Conservation (phyloP, 768 basidiomycete species). For the Trichaptum fuscoviolaceum region DNA sequence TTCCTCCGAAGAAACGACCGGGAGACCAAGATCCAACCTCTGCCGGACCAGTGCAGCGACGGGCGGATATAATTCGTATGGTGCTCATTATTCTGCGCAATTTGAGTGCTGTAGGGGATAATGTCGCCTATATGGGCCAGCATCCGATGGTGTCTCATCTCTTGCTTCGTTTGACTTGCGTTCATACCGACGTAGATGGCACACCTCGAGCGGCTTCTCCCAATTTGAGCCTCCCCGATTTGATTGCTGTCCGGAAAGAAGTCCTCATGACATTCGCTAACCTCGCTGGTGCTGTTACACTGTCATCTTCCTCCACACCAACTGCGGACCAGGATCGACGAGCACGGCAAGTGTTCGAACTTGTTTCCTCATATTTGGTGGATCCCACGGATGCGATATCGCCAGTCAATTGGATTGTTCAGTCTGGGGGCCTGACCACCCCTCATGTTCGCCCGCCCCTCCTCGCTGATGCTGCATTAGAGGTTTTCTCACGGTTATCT, state of each 20-base stretch:
- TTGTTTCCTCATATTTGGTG: constrained; percentile 70
- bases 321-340: constrained; percentile 38
- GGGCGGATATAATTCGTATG: constrained; percentile 62
- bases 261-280: constrained; percentile 63
- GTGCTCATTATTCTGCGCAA: constrained; percentile 83
- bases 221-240: constrained; percentile 63
- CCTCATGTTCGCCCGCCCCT: constrained; percentile 47
- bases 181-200: constrained; percentile 32
- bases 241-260: constrained; percentile 73
- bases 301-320: constrained; percentile 36
- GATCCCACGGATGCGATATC: constrained; percentile 63
- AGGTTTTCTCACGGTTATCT: constrained; percentile 75
- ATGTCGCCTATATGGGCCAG: constrained; percentile 57
- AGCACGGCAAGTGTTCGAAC: constrained; percentile 54
- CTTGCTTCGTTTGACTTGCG: constrained; percentile 61
- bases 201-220: constrained; percentile 41
- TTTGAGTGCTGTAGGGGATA: constrained; percentile 70
- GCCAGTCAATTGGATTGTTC: constrained; percentile 55
- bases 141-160: constrained; percentile 61
- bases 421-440: constrained; percentile 37
- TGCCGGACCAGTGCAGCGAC: constrained; percentile 57
- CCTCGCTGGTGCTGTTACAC: constrained; percentile 46
- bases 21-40: constrained; percentile 41
- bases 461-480: constrained; percentile 72
- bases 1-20: constrained; percentile 43